Evolutionary conservation across 306 rosid species (phyloP).

Genomic region (Clitoria ternatea): DNA sequence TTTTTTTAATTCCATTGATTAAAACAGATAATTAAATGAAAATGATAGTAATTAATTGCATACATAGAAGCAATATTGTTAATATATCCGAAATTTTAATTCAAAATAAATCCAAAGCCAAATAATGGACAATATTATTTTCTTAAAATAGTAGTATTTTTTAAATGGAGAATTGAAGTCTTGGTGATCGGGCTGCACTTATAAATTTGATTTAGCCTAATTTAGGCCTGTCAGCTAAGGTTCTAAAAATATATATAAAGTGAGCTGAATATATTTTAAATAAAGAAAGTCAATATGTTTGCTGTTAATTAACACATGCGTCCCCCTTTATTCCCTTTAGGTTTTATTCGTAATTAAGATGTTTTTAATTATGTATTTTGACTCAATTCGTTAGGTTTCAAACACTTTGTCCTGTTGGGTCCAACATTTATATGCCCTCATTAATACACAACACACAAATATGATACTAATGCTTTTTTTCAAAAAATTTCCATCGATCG

Average conservation of each 20-base stretch:
- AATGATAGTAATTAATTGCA: background rate
- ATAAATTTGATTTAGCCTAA: background rate
- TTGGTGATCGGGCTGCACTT: background rate
- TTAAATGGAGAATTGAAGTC: background rate
- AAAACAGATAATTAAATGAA: background rate
- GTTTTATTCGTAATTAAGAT: too few species aligned
- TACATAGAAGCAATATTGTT: background rate
- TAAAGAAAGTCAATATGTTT: background rate
- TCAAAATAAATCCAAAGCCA: background rate
- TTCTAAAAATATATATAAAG: background rate
- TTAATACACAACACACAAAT: too few species aligned
- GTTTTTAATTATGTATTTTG: too few species aligned
- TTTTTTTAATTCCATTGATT: background rate
- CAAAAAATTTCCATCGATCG: too few species aligned
- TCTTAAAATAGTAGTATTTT: background rate
- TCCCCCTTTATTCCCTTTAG: background rate
- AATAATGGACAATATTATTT: background rate
- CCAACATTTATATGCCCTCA: too few species aligned
- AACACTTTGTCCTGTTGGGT: too few species aligned
- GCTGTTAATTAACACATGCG: background rate
- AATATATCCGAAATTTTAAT: background rate
- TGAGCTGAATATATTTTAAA: background rate
- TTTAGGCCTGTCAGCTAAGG: background rate
- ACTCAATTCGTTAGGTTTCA: too few species aligned
- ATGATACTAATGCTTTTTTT: too few species aligned